Conservation (phyloP, 371 early-diverging fungal genomes). For the Actinomortierella wolfii region DNA sequence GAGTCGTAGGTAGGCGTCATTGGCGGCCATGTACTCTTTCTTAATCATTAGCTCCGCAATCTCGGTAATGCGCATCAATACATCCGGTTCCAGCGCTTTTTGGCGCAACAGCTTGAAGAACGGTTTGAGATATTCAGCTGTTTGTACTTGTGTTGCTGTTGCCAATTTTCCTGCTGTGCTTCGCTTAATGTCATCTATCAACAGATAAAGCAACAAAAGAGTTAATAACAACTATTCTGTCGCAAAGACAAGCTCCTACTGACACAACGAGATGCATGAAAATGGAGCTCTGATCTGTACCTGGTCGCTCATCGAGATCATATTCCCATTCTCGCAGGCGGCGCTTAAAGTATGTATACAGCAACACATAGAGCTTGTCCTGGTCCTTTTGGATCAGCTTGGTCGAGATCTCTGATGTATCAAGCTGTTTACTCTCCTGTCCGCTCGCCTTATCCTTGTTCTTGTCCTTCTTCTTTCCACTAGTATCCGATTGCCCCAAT, state of each 20-base stretch:
- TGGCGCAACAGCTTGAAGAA: constrained; percentile 87
- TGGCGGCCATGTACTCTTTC: constrained; percentile 91
- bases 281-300: too few species aligned
- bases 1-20: constrained; percentile 91
- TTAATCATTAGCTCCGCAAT: constrained; percentile 84
- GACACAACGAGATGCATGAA: neutral
- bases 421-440: constrained; percentile 16
- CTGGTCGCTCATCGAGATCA: constrained; percentile 78
- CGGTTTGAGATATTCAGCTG: constrained; percentile 88
- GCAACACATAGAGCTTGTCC: constrained; percentile 73
- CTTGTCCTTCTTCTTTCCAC: constrained; percentile 48
- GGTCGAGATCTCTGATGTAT: constrained; percentile 63
- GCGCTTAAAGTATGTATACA: constrained; percentile 85
- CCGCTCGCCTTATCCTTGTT: constrained; percentile 50
- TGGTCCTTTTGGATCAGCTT: constrained; percentile 76
- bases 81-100: constrained; percentile 79
- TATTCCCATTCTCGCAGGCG: constrained; percentile 90
- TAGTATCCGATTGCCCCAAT: constrained; percentile 58
- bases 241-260: too few species aligned
- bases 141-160: constrained; percentile 82
- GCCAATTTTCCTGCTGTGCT: constrained; percentile 78
- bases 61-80: constrained; percentile 87
- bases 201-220: too few species aligned
- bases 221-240: too few species aligned
- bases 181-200: constrained; percentile 69